These are phyloP conservation scores for Eutrema yunnanense DNA, from an alignment of 345 rosid genomes.

Conservation along the genomic window DNA sequence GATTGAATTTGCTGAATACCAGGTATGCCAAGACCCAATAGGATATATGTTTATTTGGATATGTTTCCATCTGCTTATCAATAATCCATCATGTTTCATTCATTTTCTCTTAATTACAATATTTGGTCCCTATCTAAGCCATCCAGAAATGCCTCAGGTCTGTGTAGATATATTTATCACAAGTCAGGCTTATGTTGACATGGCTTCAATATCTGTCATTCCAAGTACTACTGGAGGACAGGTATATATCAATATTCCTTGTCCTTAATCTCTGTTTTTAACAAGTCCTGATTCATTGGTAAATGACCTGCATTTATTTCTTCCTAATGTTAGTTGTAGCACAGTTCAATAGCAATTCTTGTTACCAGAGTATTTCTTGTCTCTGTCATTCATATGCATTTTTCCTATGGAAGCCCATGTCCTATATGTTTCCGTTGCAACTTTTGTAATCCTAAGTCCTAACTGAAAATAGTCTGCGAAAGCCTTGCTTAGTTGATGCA, in stretches of 20 bases:
- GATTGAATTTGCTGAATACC: constrained; percentile 95
- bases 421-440: neutral
- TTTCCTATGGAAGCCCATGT: neutral
- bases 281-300: neutral
- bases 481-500: constrained; percentile 5
- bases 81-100: neutral
- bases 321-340: neutral
- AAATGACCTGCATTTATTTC: neutral
- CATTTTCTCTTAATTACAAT: neutral
- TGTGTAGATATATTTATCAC: constrained; percentile 92
- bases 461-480: neutral
- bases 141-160: constrained; percentile 47
- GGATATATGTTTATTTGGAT: neutral
- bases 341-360: neutral
- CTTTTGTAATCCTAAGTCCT: neutral
- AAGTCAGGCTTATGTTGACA: constrained; percentile 80
- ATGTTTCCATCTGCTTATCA: constrained; percentile 1
- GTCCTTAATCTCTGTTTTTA: neutral
- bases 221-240: constrained; percentile 97
- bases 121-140: constrained; percentile 23
- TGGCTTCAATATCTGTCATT: constrained; percentile 80
- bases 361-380: neutral
- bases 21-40: constrained; percentile 40
- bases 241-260: constrained; percentile 37
- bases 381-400: neutral